Percentiles rank a stretch among this genome's conserved stretches.
Conservation (phyloP, 495 filamentous ascomycete species). For the Aspergillus asperescens region DNA sequence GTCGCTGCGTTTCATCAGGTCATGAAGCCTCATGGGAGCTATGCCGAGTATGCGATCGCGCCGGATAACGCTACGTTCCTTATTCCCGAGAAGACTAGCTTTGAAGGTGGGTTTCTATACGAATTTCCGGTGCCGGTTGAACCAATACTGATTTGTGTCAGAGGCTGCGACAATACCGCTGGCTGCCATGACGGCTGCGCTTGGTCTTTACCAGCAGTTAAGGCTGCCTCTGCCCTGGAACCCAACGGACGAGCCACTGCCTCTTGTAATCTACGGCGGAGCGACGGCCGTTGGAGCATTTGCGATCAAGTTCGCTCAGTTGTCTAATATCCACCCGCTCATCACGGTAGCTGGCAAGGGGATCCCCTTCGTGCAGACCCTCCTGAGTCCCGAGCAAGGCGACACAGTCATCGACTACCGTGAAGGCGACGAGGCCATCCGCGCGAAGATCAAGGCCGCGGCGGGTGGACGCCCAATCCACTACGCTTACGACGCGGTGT, state of each 20-base stretch:
- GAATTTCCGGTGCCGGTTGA: not conserved
- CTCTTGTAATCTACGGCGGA: constrained; percentile 59
- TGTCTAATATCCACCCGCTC: constrained; percentile 61
- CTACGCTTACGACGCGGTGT: not conserved
- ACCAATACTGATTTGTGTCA: not conserved
- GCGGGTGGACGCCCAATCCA: not conserved
- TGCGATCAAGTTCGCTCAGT: constrained; percentile 55
- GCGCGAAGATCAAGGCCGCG: not conserved
- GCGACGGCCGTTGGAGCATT: constrained; percentile 55
- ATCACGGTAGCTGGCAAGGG: constrained; percentile 59
- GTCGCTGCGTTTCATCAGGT: constrained; percentile 67
- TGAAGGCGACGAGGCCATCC: constrained; percentile 4
- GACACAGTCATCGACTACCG: constrained; percentile 66
- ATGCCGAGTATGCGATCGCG: constrained; percentile 65
- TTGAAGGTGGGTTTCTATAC: constrained; percentile 46
- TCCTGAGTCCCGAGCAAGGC: constrained; percentile 56
- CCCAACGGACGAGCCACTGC: constrained; percentile 35
- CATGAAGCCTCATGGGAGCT: constrained; percentile 49
- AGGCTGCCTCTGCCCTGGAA: constrained; percentile 57
- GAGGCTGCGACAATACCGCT: constrained; percentile 63
- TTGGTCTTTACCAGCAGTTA: constrained; percentile 54
- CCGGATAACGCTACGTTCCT: constrained; percentile 63
- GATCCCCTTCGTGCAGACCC: constrained; percentile 42
- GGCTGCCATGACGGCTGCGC: constrained; percentile 62
- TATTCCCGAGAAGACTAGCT: constrained; percentile 54